Evolutionary conservation across 192 early-diverging fungal genomes (phyloP).

Genomic region (Dispira simplex): DNA sequence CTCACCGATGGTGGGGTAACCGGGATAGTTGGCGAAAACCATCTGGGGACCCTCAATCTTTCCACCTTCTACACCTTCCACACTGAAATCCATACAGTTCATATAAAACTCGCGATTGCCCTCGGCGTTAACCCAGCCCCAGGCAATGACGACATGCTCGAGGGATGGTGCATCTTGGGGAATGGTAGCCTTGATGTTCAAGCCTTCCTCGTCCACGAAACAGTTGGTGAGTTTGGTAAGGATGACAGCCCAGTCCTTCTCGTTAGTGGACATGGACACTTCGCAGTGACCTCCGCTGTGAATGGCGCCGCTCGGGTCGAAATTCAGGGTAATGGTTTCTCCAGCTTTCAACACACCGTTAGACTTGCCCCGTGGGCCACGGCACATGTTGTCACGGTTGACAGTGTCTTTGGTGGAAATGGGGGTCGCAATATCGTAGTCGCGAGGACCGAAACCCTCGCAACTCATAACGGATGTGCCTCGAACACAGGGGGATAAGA

Average conservation of each 20-base stretch:
- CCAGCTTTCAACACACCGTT: constrained; percentile 32
- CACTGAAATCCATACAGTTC: constrained; percentile 42
- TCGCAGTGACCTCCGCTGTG: constrained; percentile 56
- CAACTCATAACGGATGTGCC: not conserved
- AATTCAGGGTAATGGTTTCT: constrained; percentile 25
- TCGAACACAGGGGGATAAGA: constrained; percentile 17
- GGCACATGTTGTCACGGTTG: constrained; percentile 10
- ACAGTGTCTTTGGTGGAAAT: not conserved
- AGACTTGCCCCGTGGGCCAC: constrained; percentile 3
- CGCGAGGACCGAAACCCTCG: not conserved
- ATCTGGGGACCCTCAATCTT: constrained; percentile 19
- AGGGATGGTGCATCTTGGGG: constrained; percentile 32
- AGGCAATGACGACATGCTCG: constrained; percentile 34
- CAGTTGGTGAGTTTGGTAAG: constrained; percentile 38
- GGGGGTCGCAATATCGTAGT: not conserved
- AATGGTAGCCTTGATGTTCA: constrained; percentile 27
- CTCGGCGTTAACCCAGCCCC: constrained; percentile 48
- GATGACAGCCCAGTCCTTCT: constrained; percentile 41
- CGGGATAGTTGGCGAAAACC: constrained; percentile 21
- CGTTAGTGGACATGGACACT: constrained; percentile 48
- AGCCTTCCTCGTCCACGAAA: constrained; percentile 19
- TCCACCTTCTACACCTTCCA: constrained; percentile 19
- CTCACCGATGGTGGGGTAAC: constrained; percentile 10
- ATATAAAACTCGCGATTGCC: constrained; percentile 57
- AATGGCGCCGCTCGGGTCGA: constrained; percentile 26